phyloP scores from a whole-genome alignment of 352 stramenopile genomes.

The Globisporangium canariense region DNA sequence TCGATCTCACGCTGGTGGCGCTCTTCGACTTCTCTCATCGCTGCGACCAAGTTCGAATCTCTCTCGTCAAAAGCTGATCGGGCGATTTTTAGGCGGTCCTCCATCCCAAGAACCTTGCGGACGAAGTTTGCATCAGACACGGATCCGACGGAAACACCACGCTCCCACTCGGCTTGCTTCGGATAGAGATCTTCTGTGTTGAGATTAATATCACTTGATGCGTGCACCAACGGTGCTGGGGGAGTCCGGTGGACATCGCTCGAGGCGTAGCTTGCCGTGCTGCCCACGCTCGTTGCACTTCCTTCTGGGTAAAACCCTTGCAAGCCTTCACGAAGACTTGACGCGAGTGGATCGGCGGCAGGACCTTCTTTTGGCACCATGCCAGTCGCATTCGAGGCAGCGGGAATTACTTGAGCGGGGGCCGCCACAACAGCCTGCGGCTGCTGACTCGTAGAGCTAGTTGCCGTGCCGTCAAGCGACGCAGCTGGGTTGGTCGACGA shows the following conservation, averaged over 20 bases:
- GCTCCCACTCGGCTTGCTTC: slow-evolving; percentile 42
- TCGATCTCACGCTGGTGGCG: slow-evolving; percentile 84
- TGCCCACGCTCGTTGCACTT: slow-evolving; percentile 20
- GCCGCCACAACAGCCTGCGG: not conserved
- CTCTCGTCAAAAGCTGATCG: slow-evolving; percentile 58
- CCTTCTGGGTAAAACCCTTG: slow-evolving; percentile 8
- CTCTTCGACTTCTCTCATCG: slow-evolving; percentile 74
- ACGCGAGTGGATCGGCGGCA: not conserved
- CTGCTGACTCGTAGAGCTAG: not conserved
- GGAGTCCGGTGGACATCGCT: slow-evolving; percentile 33
- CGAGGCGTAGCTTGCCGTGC: slow-evolving; percentile 20
- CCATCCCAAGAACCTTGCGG: slow-evolving; percentile 58
- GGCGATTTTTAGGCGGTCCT: slow-evolving; percentile 62
- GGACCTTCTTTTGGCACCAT: slow-evolving; percentile 2
- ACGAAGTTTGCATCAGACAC: slow-evolving; percentile 48
- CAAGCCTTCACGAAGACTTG: slow-evolving; percentile 3
- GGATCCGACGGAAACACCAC: slow-evolving; percentile 62
- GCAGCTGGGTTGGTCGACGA: not conserved
- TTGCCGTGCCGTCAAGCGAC: not conserved
- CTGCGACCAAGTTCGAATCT: slow-evolving; percentile 68
- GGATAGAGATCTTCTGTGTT: slow-evolving; percentile 36
- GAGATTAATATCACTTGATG: slow-evolving; percentile 41
- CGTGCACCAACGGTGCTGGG: slow-evolving; percentile 26
- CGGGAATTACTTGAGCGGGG: not conserved
- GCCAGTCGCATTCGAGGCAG: slow-evolving; percentile 4